A percentile compares a stretch with the other conserved stretches of the same genome.
phyloP scores from a whole-genome alignment of 345 rosid genomes.

The Eucalyptus tenuipes region DNA sequence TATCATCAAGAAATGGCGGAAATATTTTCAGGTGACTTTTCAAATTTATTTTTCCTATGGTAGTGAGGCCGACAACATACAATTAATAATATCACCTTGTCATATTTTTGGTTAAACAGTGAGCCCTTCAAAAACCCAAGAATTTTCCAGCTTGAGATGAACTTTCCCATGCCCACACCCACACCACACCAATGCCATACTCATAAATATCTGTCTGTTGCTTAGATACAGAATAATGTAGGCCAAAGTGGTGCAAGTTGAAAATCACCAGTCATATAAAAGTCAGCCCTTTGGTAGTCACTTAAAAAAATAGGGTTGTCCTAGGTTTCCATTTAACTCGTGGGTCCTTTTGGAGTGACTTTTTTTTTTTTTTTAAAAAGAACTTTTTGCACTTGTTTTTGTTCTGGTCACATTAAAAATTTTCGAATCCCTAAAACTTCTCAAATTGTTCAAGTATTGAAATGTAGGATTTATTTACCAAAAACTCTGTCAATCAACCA shows the following conservation, averaged over 20 bases:
- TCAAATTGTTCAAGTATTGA: neutral
- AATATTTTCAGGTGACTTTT: neutral
- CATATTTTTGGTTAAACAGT: neutral
- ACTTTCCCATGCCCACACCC: neutral
- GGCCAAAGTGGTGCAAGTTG: neutral
- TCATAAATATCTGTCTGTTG: neutral
- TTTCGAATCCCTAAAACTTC: neutral
- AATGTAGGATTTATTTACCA: neutral
- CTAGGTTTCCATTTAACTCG: neutral
- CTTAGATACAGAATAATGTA: neutral
- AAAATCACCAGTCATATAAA: neutral
- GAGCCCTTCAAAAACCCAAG: neutral
- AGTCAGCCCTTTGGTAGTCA: neutral
- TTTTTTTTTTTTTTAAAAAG: neutral
- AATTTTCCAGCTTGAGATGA: neutral
- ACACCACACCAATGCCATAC: neutral
- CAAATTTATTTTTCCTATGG: neutral
- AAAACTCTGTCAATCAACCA: neutral
- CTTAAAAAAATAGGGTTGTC: neutral
- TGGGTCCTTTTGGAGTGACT: neutral
- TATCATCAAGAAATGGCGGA: neutral
- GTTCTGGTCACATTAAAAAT: neutral
- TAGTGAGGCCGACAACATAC: neutral
- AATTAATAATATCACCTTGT: neutral
- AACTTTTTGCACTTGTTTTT: neutral